Base-by-base conservation (phyloP, 805 yeast species). In the Candida coleopterorum region DNA sequence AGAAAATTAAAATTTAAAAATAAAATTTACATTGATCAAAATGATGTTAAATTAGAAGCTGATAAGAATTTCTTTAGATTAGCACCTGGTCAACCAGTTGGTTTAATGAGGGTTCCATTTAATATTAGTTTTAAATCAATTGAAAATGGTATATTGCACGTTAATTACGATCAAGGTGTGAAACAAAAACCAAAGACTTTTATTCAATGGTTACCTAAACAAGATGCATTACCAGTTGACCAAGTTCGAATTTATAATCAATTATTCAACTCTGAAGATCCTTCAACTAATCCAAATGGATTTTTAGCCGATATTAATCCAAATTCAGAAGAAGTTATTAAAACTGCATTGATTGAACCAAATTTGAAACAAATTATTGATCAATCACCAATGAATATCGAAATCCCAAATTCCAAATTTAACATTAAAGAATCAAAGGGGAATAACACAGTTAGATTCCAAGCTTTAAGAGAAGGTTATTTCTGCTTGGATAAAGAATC, bases 391-490 rank as follows among this genome's bases (percentile, higher is more conserved):
- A 76, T 90, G 79, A 79, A 79, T 46, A 64, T 77, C 49, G 71
- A 68, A 26, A 72, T 80, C 20, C 70, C 73, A 22, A 70, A 72
- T 26, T 72, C 77, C 34, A 81, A 81, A 44, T 85, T 87, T 56
- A 72, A 73, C 53, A 82, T 88, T 46, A 70, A 74, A 48, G 97
- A 93, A 58, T 72, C 74, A 42, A 62, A 62, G 26, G 72, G 72
- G 23, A 64, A 71, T 44, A 95, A 89, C 59, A 75, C 89, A n/a
- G 87, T 85, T 22, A 78, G 98, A 62, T 93, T 93, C 87, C 98
- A 93, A 69, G 98, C 96, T 21, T 75, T 93, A 62, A 79, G 98
- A 66, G 90, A 86, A 31, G 98, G 98, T 21, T 93, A 93, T 63
- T 93, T 88, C 76, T 81, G 96, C 54, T 60, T 87, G 58, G 98